Evolutionary conservation across 768 basidiomycete genomes (phyloP).

Genomic region (Collybiopsis confluens): DNA sequence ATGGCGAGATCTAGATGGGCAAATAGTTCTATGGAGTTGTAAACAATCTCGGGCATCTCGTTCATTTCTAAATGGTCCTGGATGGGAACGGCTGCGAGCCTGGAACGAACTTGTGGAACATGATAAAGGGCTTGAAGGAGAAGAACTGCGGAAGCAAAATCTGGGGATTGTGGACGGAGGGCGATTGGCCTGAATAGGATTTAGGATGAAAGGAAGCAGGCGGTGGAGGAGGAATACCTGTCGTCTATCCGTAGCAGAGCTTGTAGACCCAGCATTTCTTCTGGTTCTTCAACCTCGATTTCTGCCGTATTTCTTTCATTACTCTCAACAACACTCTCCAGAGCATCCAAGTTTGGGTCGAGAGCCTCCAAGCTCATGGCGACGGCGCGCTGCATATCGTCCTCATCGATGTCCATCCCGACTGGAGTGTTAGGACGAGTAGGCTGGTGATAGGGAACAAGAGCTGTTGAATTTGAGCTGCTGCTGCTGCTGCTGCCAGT

Average conservation of each 20-base stretch:
- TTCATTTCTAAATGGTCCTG: neutral
- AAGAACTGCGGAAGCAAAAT: neutral
- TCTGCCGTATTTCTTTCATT: neutral
- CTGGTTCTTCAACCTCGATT: neutral
- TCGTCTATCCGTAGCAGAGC: neutral
- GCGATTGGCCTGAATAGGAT: neutral
- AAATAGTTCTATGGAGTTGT: neutral
- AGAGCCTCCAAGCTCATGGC: neutral
- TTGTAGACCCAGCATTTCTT: neutral
- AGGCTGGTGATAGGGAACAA: neutral
- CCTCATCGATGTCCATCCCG: neutral
- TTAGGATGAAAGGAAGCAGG: neutral
- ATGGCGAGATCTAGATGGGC: neutral
- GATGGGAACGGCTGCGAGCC: neutral
- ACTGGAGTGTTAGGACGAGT: neutral
- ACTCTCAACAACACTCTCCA: neutral
- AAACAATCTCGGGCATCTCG: neutral
- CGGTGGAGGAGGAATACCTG: neutral
- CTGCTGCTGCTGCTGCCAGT: neutral
- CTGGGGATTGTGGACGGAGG: neutral
- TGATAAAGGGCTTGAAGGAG: conserved; percentile 4
- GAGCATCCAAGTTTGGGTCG: too few relatives aligned
- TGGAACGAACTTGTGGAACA: neutral
- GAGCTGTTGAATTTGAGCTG: neutral
- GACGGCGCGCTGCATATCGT: neutral